Conservation (phyloP, 1,284 basidiomycete genomes). For the Acaromyces ingoldii region DNA sequence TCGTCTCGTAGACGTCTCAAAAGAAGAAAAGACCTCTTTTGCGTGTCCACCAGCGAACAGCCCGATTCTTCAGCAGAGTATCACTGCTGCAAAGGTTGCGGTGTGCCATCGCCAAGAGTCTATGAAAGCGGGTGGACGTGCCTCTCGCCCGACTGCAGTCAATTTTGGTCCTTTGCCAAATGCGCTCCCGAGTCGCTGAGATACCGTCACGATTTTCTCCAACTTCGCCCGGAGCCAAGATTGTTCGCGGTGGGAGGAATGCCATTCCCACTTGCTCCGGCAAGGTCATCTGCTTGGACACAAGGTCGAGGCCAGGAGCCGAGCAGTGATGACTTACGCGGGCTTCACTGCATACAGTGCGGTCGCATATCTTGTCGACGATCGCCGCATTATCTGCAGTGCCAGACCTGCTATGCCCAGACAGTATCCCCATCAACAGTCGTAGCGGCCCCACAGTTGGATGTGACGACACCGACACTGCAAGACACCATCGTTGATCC, state of each 20-base stretch:
- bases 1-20: too few relatives aligned
- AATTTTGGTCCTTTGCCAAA: background rate
- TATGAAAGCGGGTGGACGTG: constrained; percentile 26
- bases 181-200: background rate
- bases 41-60: too few relatives aligned
- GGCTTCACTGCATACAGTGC: constrained; percentile 6
- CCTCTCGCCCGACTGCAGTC: constrained; percentile 13
- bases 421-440: background rate
- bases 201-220: background rate
- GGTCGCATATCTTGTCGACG: constrained; percentile 8
- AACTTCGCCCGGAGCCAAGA: background rate
- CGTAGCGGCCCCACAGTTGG: background rate
- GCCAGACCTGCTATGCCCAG: background rate
- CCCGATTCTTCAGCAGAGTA: too few relatives aligned
- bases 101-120: constrained; percentile 6
- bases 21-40: too few relatives aligned
- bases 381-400: background rate
- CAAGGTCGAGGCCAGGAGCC: too few relatives aligned
- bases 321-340: background rate
- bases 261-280: background rate
- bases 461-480: background rate
- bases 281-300: background rate
- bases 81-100: background rate
- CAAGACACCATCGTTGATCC: constrained; percentile 7
- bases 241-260: background rate